Base-by-base conservation (phyloP, 2,329 filamentous ascomycete species). In the Westerdykella ornata region DNA sequence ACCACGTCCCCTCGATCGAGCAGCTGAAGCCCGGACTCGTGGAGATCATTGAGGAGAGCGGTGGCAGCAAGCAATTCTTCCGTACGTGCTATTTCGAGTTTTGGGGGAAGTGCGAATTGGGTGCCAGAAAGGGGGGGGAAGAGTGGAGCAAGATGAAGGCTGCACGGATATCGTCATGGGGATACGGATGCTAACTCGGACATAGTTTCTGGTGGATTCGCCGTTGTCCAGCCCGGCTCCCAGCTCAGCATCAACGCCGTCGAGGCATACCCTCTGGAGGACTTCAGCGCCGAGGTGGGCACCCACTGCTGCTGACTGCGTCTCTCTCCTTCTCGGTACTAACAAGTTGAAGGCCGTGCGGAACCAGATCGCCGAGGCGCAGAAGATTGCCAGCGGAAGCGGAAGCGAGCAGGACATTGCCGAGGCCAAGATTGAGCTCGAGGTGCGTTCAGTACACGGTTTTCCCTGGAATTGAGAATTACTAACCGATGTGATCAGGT, bases 1-100 rank as follows among this genome's bases (percentile, higher is more conserved):
- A 92, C 79, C 92, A 98, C 81, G 92, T 98, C 63, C 89, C 92
- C 53, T 88, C 89, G 49, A 97, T 98, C 67, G 92, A 98, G 79
- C 92, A 98, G 78, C 79, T 98, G 72, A 95, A 94, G 81, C 89
- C 92, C 48, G 92, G 92, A 65, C 74, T 97, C 57, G 79, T 98
- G 57, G 90, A 97, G 78, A 78, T 98, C 66, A 81, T 97, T 57
- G 90, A 97, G 78, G 92, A 98, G 80, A 80, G 74, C 65, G 86
- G 88, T 65, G 77, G 76, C 54, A 83, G 69, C 85, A 98, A 98
- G 82, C 87, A 94, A 74, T 98, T 92, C 77, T 98, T 98, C 84
- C 80, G 89, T 95, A 86, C 60, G 88, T 82, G 22, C 22, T 7
- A 12, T 33, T 33, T 17, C 30, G 26, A n/a, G 8, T 33, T 3